Evolutionary conservation across 441 rosid genomes (phyloP).

Genomic region (Erysimum pusillum): DNA sequence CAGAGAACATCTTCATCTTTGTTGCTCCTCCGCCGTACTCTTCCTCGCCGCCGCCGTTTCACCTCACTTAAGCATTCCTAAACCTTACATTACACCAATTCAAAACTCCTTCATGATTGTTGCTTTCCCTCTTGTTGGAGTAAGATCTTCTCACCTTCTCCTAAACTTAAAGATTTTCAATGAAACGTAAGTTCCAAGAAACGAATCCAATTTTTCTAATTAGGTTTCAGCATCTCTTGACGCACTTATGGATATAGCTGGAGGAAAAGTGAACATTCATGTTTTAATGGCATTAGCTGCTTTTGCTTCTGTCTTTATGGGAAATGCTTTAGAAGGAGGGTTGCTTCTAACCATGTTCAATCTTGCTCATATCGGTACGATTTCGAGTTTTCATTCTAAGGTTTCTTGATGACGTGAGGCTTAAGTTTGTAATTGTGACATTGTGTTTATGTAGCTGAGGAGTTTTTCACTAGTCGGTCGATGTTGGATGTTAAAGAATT

Average conservation of each 20-base stretch:
- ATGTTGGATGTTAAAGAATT: constrained; percentile 91
- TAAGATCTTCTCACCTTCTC: background rate
- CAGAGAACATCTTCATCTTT: constrained; percentile 9
- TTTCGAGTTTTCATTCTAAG: constrained; percentile 7
- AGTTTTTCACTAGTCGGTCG: constrained; percentile 88
- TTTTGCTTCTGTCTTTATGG: constrained; percentile 92
- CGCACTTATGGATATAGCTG: constrained; percentile 84
- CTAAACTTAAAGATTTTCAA: background rate
- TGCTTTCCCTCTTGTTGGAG: constrained; percentile 30
- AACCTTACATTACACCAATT: constrained; percentile 1
- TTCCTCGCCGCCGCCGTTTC: background rate
- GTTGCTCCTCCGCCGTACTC: background rate
- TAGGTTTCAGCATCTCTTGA: constrained; percentile 93
- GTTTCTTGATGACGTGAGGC: background rate
- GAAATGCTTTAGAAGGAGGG: constrained; percentile 91
- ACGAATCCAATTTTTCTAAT: no score
- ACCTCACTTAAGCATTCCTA: background rate
- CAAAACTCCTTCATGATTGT: constrained; percentile 16
- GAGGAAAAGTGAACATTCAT: constrained; percentile 93
- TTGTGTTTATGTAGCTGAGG: constrained; percentile 71
- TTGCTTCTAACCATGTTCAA: constrained; percentile 94
- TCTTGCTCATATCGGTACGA: constrained; percentile 90
- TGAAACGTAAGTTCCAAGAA: no score
- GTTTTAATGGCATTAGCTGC: constrained; percentile 96
- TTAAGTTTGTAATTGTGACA: constrained; percentile 16